Conservation (phyloP, 2,329 filamentous ascomycete species). For the Alternaria longipes region DNA sequence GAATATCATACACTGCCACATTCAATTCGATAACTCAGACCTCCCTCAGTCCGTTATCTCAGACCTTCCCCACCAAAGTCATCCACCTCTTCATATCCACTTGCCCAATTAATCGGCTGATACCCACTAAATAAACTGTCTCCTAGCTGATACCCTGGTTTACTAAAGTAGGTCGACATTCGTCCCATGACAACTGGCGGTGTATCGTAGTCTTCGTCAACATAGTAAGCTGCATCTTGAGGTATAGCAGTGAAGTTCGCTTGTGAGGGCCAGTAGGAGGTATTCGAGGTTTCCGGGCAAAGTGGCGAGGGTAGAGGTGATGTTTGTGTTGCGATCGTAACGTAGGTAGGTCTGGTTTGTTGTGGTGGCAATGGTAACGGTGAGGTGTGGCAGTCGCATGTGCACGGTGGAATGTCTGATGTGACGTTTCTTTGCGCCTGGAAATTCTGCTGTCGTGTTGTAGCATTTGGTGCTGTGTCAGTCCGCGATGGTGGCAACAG, state of each 20-base stretch:
- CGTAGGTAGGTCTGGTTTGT: constrained; percentile 20
- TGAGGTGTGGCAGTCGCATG: constrained; percentile 25
- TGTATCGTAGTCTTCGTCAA: constrained; percentile 17
- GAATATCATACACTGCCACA: background rate
- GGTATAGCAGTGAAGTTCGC: constrained; percentile 21
- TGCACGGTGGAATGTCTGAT: constrained; percentile 15
- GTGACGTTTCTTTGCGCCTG: background rate
- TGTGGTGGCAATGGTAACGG: background rate
- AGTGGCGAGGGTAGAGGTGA: constrained; percentile 22
- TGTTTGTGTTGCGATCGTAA: constrained; percentile 39
- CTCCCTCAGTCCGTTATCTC: background rate
- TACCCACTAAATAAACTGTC: constrained; percentile 41
- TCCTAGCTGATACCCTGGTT: constrained; percentile 45
- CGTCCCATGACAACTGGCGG: constrained; percentile 43
- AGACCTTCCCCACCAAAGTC: background rate
- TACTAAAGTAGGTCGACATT: constrained; percentile 46
- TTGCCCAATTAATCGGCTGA: constrained; percentile 16
- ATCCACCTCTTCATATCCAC: background rate
- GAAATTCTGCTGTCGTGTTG: background rate
- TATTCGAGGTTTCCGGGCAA: constrained; percentile 16
- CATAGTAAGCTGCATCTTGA: constrained; percentile 13
- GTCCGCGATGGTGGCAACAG: background rate
- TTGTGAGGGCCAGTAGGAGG: constrained; percentile 13
- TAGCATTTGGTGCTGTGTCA: too few species aligned
- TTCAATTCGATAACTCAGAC: background rate